Evolutionary conservation across 192 early-diverging fungal species (phyloP), one percentile per base, ranked within the genome.

Genomic region (Coemansia sp.): DNA sequence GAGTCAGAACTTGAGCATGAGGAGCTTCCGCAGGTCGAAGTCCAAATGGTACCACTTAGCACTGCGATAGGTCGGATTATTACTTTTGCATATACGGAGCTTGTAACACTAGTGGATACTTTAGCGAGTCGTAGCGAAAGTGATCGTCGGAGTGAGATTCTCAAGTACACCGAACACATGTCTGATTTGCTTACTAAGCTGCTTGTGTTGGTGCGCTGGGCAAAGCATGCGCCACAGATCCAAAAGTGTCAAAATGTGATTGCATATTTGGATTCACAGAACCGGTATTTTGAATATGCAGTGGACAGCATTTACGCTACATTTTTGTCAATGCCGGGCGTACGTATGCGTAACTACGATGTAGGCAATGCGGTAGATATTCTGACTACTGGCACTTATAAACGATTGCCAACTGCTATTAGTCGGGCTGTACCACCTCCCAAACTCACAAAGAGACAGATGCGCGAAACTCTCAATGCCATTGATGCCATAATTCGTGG

Each of bases 301-400:
- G 88, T 89, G n/a, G 86, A 88, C 23, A 80, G 70, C 24, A 77
- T 88, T n/a, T 85, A 85, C 55, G 80, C 75, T 20, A 78, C 83
- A 6, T 85, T 74, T 31, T 55, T 78, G 62, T 54, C 77, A 29
- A 79, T 88, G 79, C 80, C 75, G 42, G 68, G 78, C 42, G 87
- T 85, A 54, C 70, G 92, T 33, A 87, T 91, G 64, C 85, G 91
- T 25, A 90, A 88, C 79, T 93, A 87, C 61, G 94, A 96, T 71
- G 84, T 96, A 23, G 64, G 78, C 29, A 94, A 90, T 21, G 92
- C 93, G 0, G 85, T 94, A 8, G 93, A 95, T 67, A 88, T 96
- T 19, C 84, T 96, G 54, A 92, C 91, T 5, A 90, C 90, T 5
- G 92, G 94, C 39, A 85, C 86, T 22, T 96, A 94, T 66, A 87